A percentile compares a stretch with the other conserved stretches of the same genome.
Conservation (phyloP, 2,329 filamentous ascomycete genomes). For the Samsoniella hepiali region DNA sequence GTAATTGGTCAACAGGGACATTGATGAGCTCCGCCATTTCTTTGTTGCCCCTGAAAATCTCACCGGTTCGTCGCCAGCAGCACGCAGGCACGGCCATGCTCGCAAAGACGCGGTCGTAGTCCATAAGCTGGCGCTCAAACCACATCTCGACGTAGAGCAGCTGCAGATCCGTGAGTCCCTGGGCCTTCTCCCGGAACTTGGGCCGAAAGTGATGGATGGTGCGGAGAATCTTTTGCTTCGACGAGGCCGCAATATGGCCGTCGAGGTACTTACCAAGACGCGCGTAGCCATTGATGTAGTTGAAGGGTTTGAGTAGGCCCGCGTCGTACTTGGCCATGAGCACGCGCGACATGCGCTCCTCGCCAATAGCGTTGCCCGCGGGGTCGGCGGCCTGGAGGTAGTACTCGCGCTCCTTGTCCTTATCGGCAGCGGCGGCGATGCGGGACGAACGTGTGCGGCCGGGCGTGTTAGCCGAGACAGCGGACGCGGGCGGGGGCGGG, state of each 20-base stretch:
- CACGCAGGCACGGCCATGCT: slow-evolving; percentile 98
- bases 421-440: slow-evolving; percentile 60
- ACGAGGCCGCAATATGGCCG: slow-evolving; percentile 74
- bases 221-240: slow-evolving; percentile 85
- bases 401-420: slow-evolving; percentile 80
- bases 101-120: slow-evolving; percentile 96
- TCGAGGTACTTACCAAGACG: slow-evolving; percentile 90
- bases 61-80: slow-evolving; percentile 93
- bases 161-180: slow-evolving; percentile 88
- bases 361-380: slow-evolving; percentile 76
- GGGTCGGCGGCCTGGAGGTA: slow-evolving; percentile 97
- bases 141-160: slow-evolving; percentile 97
- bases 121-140: slow-evolving; percentile 95
- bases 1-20: slow-evolving; percentile 82
- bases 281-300: slow-evolving; percentile 95
- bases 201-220: slow-evolving; percentile 91
- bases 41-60: slow-evolving; percentile 96
- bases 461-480: slow-evolving; percentile 30
- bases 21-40: slow-evolving; percentile 98
- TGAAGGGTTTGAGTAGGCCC: slow-evolving; percentile 91
- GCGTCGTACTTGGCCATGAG: slow-evolving; percentile 95
- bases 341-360: slow-evolving; percentile 92
- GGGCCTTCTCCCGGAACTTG: slow-evolving; percentile 93
- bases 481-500: slow-evolving; percentile 39
- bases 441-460: slow-evolving; percentile 59